Conservation (phyloP, 1,139 yeast species). For the Geotrichum fermentans region DNA sequence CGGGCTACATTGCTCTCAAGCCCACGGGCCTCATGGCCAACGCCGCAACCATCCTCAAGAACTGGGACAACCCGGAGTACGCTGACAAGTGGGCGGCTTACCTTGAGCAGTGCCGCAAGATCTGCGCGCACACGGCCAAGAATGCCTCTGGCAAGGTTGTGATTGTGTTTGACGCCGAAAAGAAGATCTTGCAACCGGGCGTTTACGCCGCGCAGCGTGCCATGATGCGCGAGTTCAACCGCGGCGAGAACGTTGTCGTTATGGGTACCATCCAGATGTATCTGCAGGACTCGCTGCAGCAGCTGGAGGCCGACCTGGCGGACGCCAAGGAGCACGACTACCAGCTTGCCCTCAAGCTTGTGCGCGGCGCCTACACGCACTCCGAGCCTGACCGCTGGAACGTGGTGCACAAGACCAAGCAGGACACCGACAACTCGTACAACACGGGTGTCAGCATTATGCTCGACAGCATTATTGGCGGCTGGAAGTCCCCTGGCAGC, state of each 20-base stretch:
- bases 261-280: constrained; percentile 95
- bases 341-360: constrained; percentile 81
- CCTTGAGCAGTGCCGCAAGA: constrained; percentile 59
- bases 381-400: constrained; percentile 66
- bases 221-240: constrained; percentile 71
- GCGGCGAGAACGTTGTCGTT: constrained; percentile 54
- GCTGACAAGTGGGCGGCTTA: constrained; percentile 54
- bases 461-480: constrained; percentile 54
- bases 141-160: constrained; percentile 78
- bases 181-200: constrained; percentile 79
- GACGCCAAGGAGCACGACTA: constrained; percentile 59
- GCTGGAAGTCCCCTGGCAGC: constrained; percentile 42
- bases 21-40: constrained; percentile 83
- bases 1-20: constrained; percentile 64
- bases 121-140: constrained; percentile 59
- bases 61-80: constrained; percentile 54
- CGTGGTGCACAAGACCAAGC: constrained; percentile 71
- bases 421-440: constrained; percentile 71
- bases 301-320: constrained; percentile 58
- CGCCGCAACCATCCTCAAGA: constrained; percentile 68
- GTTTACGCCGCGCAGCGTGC: constrained; percentile 87
- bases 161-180: constrained; percentile 90
- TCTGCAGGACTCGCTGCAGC: constrained; percentile 61
- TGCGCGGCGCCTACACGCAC: constrained; percentile 96
- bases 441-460: constrained; percentile 64